Percentiles rank a stretch among this genome's conserved stretches.
Conservation (phyloP, 495 filamentous ascomycete species). For the Penicillium diatomitis region DNA sequence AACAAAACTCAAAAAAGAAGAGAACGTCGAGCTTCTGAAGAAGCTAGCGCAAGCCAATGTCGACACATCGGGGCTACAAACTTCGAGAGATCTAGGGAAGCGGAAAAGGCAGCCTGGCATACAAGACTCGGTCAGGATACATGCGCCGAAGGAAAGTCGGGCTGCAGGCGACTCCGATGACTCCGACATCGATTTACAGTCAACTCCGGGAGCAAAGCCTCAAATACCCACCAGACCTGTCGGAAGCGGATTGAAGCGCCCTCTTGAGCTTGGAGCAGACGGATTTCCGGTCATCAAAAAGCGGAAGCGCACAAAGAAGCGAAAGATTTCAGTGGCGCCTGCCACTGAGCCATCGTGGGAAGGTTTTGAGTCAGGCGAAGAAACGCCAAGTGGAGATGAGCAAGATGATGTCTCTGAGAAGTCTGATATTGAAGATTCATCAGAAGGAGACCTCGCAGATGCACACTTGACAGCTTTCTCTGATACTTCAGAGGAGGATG, state of each 20-base stretch:
- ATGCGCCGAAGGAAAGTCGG: conserved; percentile 6
- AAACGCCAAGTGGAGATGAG: conserved; percentile 16
- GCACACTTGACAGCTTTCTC: neutral
- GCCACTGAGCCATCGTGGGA: conserved; percentile 48
- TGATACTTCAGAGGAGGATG: too few species aligned
- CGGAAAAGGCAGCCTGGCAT: conserved; percentile 24
- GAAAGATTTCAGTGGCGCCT: conserved; percentile 17
- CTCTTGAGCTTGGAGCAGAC: conserved; percentile 65
- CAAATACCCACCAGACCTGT: conserved; percentile 17
- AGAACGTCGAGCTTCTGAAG: conserved; percentile 75
- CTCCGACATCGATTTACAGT: conserved; percentile 21
- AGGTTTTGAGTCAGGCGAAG: conserved; percentile 47
- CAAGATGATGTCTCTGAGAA: conserved; percentile 8
- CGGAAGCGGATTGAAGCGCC: conserved; percentile 81
- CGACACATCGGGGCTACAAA: conserved; percentile 71
- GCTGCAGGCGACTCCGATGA: conserved; percentile 33
- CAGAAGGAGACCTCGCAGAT: conserved; percentile 12
- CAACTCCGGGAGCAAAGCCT: conserved; percentile 11
- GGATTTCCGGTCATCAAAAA: conserved; percentile 78
- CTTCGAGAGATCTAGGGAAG: conserved; percentile 65
- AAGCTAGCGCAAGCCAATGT: conserved; percentile 69
- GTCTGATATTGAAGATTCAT: conserved; percentile 8
- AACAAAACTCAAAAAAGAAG: conserved; percentile 88
- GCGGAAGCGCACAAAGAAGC: conserved; percentile 34
- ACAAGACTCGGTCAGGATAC: neutral